Evolutionary conservation across 345 rosid species (phyloP).

Genomic region (Lumnitzera littorea): DNA sequence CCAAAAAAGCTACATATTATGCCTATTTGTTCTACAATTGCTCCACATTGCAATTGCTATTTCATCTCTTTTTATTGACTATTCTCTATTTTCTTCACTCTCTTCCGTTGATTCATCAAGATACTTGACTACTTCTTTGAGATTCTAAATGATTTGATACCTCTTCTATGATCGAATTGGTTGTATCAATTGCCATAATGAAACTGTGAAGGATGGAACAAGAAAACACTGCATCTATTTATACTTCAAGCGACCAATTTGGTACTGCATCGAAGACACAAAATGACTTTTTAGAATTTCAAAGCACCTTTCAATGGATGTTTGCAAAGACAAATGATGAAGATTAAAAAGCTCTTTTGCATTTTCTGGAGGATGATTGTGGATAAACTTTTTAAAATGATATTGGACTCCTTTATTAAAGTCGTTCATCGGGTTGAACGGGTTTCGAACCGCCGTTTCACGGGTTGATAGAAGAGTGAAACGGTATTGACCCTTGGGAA

Average conservation of each 20-base stretch:
- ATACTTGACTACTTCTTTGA: not conserved
- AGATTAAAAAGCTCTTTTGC: conserved; percentile 1
- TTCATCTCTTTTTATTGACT: no score
- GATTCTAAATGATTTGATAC: not conserved
- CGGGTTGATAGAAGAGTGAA: no score
- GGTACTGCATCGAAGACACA: not conserved
- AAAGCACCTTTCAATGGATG: not conserved
- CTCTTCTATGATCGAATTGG: not conserved
- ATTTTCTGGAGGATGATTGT: not conserved
- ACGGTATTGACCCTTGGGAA: no score
- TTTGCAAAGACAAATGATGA: not conserved
- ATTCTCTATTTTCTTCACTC: not conserved
- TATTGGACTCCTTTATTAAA: no score
- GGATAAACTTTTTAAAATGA: not conserved
- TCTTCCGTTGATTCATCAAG: not conserved
- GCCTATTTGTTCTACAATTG: no score
- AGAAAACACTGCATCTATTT: not conserved
- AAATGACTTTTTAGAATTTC: not conserved
- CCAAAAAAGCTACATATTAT: no score
- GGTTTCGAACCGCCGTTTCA: no score
- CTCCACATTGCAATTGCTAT: no score
- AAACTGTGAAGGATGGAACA: not conserved
- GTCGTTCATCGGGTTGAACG: no score
- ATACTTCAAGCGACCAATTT: not conserved
- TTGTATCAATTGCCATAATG: not conserved